A percentile compares a stretch with the other conserved stretches of the same genome.
phyloP scores from a whole-genome alignment of 805 yeast species.

The Suhomyces emberorum region DNA sequence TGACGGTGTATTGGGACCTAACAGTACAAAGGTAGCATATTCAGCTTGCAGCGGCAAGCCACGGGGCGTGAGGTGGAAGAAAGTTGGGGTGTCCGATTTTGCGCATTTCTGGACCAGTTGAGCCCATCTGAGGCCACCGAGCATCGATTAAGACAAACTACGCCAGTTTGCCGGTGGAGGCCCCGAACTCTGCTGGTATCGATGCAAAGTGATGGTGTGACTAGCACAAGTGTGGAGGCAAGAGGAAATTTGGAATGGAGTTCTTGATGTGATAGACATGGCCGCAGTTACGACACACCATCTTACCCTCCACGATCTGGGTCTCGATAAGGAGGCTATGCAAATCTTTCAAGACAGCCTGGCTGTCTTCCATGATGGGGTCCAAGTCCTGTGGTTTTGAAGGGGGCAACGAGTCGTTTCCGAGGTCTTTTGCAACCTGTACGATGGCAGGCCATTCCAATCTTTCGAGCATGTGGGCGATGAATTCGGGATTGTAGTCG shows the following conservation, averaged over 20 bases:
- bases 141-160: too few species aligned
- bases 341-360: slow-evolving; percentile 63
- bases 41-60: too few species aligned
- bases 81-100: too few species aligned
- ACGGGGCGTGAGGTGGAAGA: too few species aligned
- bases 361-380: slow-evolving; percentile 49
- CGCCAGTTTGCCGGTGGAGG: too few species aligned
- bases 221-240: slow-evolving; percentile 87
- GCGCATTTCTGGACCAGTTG: too few species aligned
- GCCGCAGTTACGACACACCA: slow-evolving; percentile 83
- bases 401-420: slow-evolving; percentile 28
- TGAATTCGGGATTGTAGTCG: slow-evolving; percentile 80
- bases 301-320: slow-evolving; percentile 80
- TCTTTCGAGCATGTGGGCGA: slow-evolving; percentile 71
- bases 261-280: slow-evolving; percentile 89
- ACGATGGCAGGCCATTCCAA: slow-evolving; percentile 86
- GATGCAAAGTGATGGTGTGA: too few species aligned
- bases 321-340: slow-evolving; percentile 82
- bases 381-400: slow-evolving; percentile 58
- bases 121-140: too few species aligned
- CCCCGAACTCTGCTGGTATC: too few species aligned
- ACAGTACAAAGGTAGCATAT: too few species aligned
- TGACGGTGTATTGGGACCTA: too few species aligned
- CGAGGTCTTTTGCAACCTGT: slow-evolving; percentile 68
- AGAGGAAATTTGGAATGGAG: slow-evolving; percentile 87